Percentiles rank a stretch among this genome's conserved stretches.
Conservation (phyloP, 768 basidiomycete genomes). For the Trichaptum fuscoviolaceum region DNA sequence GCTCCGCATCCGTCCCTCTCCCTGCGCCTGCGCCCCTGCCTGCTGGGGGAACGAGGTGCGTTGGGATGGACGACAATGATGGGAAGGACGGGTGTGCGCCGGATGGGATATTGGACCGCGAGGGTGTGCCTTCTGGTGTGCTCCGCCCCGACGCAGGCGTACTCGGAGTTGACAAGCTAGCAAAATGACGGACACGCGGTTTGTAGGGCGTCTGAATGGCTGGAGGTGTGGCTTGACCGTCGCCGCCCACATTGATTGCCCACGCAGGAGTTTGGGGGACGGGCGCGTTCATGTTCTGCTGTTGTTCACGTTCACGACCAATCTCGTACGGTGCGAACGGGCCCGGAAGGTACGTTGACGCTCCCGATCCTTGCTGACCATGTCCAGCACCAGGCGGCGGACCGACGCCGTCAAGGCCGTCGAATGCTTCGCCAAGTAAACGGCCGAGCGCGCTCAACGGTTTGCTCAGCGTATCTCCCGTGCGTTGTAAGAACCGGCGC, state of each 20-base stretch:
- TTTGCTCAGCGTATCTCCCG: conserved; percentile 86
- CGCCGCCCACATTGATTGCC: conserved; percentile 22
- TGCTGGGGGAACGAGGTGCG: conserved; percentile 36
- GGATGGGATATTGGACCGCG: conserved; percentile 25
- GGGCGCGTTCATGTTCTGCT: conserved; percentile 17
- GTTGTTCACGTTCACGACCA: conserved; percentile 35
- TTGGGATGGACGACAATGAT: conserved; percentile 27
- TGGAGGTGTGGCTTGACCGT: conserved; percentile 14
- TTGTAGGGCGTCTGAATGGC: conserved; percentile 66
- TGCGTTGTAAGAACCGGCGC: conserved; percentile 77
- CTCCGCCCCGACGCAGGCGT: conserved; percentile 21
- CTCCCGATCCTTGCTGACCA: conserved; percentile 2
- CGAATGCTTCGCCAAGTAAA: conserved; percentile 81
- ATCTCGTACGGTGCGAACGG: conserved; percentile 68
- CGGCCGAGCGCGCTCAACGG: conserved; percentile 85
- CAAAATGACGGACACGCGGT: conserved; percentile 54
- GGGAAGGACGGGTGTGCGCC: conserved; percentile 39
- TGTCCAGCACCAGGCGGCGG: conserved; percentile 1
- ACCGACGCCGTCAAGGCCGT: conserved; percentile 62
- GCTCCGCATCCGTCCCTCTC: conserved; percentile 23
- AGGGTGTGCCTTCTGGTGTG: conserved; percentile 48
- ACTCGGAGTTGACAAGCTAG: conserved; percentile 36
- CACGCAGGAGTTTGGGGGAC: conserved; percentile 15
- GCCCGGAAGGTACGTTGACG: conserved; percentile 49
- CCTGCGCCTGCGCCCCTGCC: conserved; percentile 18